Evolutionary conservation across 2,329 filamentous ascomycete species (phyloP).

Genomic region (Paraphaeosphaeria minitans): DNA sequence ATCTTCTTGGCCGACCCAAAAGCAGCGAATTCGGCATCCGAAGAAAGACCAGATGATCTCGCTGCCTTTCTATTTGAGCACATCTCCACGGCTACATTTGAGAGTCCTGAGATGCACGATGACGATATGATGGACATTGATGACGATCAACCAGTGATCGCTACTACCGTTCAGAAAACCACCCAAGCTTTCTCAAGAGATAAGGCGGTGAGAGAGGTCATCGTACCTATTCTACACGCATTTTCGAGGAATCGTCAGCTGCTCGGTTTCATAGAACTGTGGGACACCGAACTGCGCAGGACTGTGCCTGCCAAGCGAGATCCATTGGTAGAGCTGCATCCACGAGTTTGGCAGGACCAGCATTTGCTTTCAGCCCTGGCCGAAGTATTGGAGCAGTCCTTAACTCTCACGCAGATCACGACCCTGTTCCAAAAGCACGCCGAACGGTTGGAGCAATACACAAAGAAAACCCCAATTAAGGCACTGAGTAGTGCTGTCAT

Average conservation of each 20-base stretch:
- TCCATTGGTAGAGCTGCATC: slow-evolving; percentile 21
- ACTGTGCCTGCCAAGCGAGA: slow-evolving; percentile 23
- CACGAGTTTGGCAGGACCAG: slow-evolving; percentile 39
- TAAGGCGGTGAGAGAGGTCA: slow-evolving; percentile 20
- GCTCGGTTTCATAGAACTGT: slow-evolving; percentile 40
- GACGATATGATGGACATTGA: slow-evolving; percentile 16
- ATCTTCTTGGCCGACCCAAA: slow-evolving; percentile 37
- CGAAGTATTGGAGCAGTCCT: slow-evolving; percentile 34
- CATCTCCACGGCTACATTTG: slow-evolving; percentile 29
- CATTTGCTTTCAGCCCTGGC: slow-evolving; percentile 29
- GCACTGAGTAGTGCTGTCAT: slow-evolving; percentile 37
- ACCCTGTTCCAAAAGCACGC: slow-evolving; percentile 36
- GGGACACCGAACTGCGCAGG: slow-evolving; percentile 40
- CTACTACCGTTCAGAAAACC: not conserved
- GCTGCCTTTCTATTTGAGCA: slow-evolving; percentile 35
- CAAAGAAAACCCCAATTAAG: slow-evolving; percentile 19
- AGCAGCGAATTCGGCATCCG: slow-evolving; percentile 13
- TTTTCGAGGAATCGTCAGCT: slow-evolving; percentile 43
- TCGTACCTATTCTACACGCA: slow-evolving; percentile 41
- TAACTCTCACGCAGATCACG: slow-evolving; percentile 41
- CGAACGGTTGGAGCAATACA: slow-evolving; percentile 20
- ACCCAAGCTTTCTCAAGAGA: not conserved
- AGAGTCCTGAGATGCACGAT: slow-evolving; percentile 14
- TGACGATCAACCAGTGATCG: not conserved
- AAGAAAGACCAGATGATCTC: slow-evolving; percentile 31